Evolutionary conservation across 2,329 filamentous ascomycete species (phyloP), one percentile per base, ranked within the genome.

Genomic region (Colletotrichum ledebouriae): DNA sequence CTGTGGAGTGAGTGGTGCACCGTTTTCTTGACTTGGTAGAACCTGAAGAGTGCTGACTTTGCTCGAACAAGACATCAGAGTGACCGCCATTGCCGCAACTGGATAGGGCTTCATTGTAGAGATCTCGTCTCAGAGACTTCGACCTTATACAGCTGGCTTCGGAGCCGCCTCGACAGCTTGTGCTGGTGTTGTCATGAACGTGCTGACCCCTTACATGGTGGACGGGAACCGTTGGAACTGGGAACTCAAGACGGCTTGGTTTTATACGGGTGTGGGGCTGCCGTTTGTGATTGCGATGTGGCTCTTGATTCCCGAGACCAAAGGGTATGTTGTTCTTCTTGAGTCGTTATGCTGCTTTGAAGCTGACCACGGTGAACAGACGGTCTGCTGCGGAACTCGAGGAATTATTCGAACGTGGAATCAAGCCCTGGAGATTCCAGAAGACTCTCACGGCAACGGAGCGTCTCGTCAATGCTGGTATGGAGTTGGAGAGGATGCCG

Each of bases 111-210:
- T 76, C 50, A 74, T 76, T 41, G 76, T 73, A 33, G 78, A 81
- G 63, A 78, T 80, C 9, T 79, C 79, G 0, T 77, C 79, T 0
- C 76, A 77, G 13, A 74, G 78, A 4, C 71, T 80, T 3, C 75
- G 78, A 0, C 73, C 75, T 0, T 76, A 75, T 17, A 79, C 78
- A 0, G 74, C 77, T 4, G 76, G 76, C 2, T 72, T 78, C 34
- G 74, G 73, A 15, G 75, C 76, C 0, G 75, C 77, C 0, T 71
- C 72, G 3, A 74, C 69, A 29, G 73, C 64, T 13, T 73, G 70
- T 17, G 75, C 66, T n/a, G 73, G 58, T 17, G 58, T 71, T 11
- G 52, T 71, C 25, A 72, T 74, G 70, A 68, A 61, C 25, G 63
- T 76, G 3, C 67, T 76, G 4, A 75, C 72, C 13, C 77, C 77